Conservation (phyloP, 371 early-diverging fungal genomes). For the Fennellomyces sp. region DNA sequence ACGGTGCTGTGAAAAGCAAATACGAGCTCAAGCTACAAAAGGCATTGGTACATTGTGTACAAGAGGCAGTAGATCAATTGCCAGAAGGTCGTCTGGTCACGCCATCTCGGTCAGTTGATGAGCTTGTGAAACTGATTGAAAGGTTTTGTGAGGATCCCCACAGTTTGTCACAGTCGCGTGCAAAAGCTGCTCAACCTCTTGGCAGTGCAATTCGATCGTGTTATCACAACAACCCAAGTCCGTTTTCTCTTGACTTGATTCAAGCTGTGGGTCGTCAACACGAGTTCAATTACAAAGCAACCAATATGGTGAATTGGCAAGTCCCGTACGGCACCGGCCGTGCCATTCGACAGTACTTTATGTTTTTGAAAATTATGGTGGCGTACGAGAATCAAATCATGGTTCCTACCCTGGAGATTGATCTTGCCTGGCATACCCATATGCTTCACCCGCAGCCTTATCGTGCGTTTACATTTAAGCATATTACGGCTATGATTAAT, state of each 20-base stretch:
- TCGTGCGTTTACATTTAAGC: slow-evolving; percentile 29
- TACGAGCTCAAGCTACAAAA: not conserved
- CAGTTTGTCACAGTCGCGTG: no score
- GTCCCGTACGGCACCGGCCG: not conserved
- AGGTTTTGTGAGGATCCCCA: not conserved
- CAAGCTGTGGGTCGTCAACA: slow-evolving; percentile 36
- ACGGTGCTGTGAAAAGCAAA: not conserved
- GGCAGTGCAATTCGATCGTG: not conserved
- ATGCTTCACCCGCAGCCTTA: slow-evolving; percentile 43
- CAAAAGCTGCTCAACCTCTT: not conserved
- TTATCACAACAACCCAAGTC: slow-evolving; percentile 15
- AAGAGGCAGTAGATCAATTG: not conserved
- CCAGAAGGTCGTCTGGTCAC: not conserved
- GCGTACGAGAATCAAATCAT: slow-evolving; percentile 17
- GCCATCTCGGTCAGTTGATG: not conserved
- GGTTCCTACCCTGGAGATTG: slow-evolving; percentile 45
- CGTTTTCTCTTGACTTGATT: slow-evolving; percentile 31
- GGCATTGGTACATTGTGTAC: not conserved
- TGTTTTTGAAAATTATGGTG: slow-evolving; percentile 20
- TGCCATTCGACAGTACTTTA: slow-evolving; percentile 19
- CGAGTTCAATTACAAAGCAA: slow-evolving; percentile 23
- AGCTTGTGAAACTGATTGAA: not conserved
- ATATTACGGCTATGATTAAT: slow-evolving; percentile 36
- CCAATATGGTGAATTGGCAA: slow-evolving; percentile 16
- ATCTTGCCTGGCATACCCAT: slow-evolving; percentile 46